A percentile compares a stretch with the other conserved stretches of the same genome.
Evolutionary conservation across 2,329 filamentous ascomycete genomes (phyloP).

Genomic region (Penicillium sp.): DNA sequence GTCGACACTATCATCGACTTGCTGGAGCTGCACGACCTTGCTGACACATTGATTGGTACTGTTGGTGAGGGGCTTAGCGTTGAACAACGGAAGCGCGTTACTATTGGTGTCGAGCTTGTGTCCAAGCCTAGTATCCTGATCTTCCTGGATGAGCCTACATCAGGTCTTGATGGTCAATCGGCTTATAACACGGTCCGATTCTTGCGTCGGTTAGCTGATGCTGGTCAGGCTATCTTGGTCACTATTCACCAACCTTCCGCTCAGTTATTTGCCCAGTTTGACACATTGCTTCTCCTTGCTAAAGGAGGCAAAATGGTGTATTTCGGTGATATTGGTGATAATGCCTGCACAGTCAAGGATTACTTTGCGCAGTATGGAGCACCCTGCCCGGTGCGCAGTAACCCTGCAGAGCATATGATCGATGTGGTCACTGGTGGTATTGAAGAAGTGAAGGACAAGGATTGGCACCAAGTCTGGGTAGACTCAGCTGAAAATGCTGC

Average conservation of each 20-base stretch:
- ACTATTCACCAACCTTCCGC: conserved; percentile 71
- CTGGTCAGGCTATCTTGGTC: conserved; percentile 68
- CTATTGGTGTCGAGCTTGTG: conserved; percentile 71
- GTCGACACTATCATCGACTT: conserved; percentile 66
- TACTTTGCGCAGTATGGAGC: conserved; percentile 68
- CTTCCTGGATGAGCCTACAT: conserved; percentile 71
- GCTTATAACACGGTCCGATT: conserved; percentile 68
- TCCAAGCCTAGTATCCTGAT: conserved; percentile 67
- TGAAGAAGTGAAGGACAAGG: conserved; percentile 19
- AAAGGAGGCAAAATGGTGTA: conserved; percentile 71
- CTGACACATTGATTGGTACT: conserved; percentile 62
- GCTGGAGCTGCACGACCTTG: conserved; percentile 62
- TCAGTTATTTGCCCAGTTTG: conserved; percentile 68
- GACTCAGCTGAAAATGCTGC: conserved; percentile 60
- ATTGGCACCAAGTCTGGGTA: conserved; percentile 74
- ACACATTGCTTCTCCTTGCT: conserved; percentile 67
- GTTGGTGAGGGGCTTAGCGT: conserved; percentile 53
- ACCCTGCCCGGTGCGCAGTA: conserved; percentile 61
- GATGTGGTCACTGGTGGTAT: conserved; percentile 50
- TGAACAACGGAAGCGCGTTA: conserved; percentile 68
- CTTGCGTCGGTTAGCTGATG: conserved; percentile 63
- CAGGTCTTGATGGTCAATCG: conserved; percentile 66
- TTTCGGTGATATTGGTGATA: conserved; percentile 67
- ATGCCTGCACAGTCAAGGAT: conserved; percentile 62
- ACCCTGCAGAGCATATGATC: conserved; percentile 63